phyloP scores from a whole-genome alignment of 1,139 yeast species.

The Pichia sp. region DNA sequence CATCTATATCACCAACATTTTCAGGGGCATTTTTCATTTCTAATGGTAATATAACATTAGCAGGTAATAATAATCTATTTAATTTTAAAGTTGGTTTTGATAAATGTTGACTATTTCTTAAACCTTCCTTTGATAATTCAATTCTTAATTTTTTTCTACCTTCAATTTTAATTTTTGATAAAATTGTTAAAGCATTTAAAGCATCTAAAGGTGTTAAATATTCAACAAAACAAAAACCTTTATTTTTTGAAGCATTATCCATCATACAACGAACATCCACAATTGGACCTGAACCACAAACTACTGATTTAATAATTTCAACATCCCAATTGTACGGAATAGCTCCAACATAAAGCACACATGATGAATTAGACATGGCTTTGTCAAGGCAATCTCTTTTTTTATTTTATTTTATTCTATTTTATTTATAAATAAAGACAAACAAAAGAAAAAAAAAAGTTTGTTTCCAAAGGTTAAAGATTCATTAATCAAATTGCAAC shows the following conservation, averaged over 20 bases:
- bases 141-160: slow-evolving; percentile 42
- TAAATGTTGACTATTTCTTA: slow-evolving; percentile 35
- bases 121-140: slow-evolving; percentile 58
- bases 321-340: slow-evolving; percentile 64
- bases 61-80: slow-evolving; percentile 42
- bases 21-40: slow-evolving; percentile 34
- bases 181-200: slow-evolving; percentile 37
- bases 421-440: too few relatives aligned
- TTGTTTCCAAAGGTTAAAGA: too few relatives aligned
- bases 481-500: too few relatives aligned
- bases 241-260: slow-evolving; percentile 57
- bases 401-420: too few relatives aligned
- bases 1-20: slow-evolving; percentile 8
- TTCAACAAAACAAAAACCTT: slow-evolving; percentile 61
- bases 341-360: slow-evolving; percentile 52
- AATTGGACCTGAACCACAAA: slow-evolving; percentile 57
- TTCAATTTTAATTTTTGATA: slow-evolving; percentile 41
- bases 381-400: too few relatives aligned
- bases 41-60: slow-evolving; percentile 48
- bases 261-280: slow-evolving; percentile 58
- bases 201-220: slow-evolving; percentile 49
- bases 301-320: slow-evolving; percentile 47
- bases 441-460: too few relatives aligned
- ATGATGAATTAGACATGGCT: slow-evolving; percentile 20
- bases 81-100: slow-evolving; percentile 39